Conservation (phyloP, 345 rosid species). For the Citrus cavaleriei region DNA sequence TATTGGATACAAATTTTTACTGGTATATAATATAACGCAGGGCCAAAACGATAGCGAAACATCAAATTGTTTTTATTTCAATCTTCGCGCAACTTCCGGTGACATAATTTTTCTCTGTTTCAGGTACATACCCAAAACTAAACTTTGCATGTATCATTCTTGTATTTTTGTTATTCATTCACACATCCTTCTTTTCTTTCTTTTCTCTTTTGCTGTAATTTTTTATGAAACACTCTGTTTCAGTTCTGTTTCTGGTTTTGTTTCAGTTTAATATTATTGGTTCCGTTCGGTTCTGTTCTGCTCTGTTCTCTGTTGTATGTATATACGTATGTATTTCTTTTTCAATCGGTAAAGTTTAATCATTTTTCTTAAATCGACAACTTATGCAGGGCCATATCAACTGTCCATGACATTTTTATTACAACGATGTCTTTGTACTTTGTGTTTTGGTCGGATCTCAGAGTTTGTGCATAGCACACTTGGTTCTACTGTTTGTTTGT, state of each 20-base stretch:
- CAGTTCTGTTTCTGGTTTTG: neutral
- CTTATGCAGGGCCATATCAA: too few species aligned
- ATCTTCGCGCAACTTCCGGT: neutral
- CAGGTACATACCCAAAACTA: neutral
- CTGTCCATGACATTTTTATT: too few species aligned
- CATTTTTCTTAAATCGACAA: too few species aligned
- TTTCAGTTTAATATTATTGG: neutral
- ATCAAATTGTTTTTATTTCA: neutral
- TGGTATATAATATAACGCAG: neutral
- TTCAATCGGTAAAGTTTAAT: too few species aligned
- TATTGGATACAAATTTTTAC: too few species aligned
- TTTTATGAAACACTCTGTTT: neutral
- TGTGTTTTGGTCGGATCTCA: too few species aligned
- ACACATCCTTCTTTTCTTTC: neutral
- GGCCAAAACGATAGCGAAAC: neutral
- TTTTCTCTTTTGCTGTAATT: neutral
- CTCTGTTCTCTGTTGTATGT: neutral
- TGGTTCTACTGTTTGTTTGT: too few species aligned
- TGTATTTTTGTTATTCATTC: too few species aligned
- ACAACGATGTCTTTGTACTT: too few species aligned
- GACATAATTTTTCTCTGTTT: neutral
- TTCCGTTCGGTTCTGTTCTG: neutral
- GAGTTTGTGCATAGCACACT: too few species aligned
- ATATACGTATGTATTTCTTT: too few species aligned
- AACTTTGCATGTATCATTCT: neutral